Evolutionary conservation across 306 rosid genomes (phyloP).

Genomic region (Dryas alaskensis): DNA sequence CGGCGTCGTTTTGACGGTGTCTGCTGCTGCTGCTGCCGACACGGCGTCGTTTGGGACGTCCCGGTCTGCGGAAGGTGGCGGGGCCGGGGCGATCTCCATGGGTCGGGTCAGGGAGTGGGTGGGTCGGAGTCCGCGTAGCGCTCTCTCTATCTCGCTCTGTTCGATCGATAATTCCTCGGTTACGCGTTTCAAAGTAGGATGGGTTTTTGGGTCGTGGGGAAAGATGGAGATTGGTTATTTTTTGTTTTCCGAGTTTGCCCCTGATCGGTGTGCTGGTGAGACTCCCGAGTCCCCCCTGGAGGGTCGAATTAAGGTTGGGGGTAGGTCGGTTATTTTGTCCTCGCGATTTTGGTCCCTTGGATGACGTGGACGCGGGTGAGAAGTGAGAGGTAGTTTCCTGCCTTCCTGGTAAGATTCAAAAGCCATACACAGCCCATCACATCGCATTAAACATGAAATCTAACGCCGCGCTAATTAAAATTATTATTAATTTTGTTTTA

Average conservation of each 20-base stretch:
- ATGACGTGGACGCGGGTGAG: slow-evolving; percentile 14
- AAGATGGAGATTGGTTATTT: not conserved
- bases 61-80: slow-evolving; percentile 41
- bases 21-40: slow-evolving; percentile 12
- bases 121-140: slow-evolving; percentile 31
- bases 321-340: slow-evolving; percentile 8
- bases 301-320: not conserved
- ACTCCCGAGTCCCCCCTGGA: not conserved
- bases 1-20: slow-evolving; percentile 32
- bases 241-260: slow-evolving; percentile 21
- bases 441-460: not conserved
- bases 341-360: not conserved
- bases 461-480: too few relatives aligned
- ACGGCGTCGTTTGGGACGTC: slow-evolving; percentile 32
- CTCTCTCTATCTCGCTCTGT: not conserved
- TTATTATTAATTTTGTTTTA: too few relatives aligned
- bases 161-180: slow-evolving; percentile 4
- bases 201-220: not conserved
- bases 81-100: slow-evolving; percentile 86
- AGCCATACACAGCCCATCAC: not conserved
- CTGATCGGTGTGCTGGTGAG: not conserved
- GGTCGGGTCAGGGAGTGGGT: slow-evolving; percentile 20
- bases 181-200: not conserved
- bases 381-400: not conserved
- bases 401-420: not conserved